Percentiles rank a stretch among this genome's conserved stretches.
Evolutionary conservation across 108 stramenopile genomes (phyloP).

Genomic region (Pseudonitzschia multistriata): DNA sequence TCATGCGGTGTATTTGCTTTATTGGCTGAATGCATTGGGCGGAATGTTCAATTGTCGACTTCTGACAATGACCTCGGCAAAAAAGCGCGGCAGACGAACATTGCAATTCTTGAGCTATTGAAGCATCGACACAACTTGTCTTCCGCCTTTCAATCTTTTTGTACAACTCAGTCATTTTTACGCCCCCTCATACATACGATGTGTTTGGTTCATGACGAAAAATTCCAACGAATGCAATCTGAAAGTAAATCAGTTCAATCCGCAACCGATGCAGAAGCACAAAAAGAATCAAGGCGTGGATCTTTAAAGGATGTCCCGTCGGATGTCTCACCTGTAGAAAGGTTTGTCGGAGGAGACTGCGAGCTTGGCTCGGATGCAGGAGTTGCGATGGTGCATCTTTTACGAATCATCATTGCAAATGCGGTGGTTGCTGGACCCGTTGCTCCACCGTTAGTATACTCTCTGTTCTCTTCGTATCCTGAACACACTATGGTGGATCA

Average conservation of each 20-base stretch:
- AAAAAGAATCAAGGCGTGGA: constrained; percentile 23
- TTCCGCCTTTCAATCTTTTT: constrained; percentile 80
- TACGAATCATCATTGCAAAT: constrained; percentile 66
- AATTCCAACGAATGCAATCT: constrained; percentile 38
- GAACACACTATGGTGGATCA: constrained; percentile 79
- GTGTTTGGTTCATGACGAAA: constrained; percentile 73
- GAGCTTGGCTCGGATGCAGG: constrained; percentile 48
- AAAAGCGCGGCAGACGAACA: constrained; percentile 76
- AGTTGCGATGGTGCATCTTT: constrained; percentile 69
- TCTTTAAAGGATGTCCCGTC: constrained; percentile 32
- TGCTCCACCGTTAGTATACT: constrained; percentile 69
- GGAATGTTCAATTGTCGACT: constrained; percentile 79
- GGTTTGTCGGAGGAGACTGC: constrained; percentile 52
- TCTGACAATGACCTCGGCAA: constrained; percentile 60
- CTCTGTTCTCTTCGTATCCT: constrained; percentile 75
- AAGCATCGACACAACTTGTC: constrained; percentile 72
- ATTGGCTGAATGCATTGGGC: constrained; percentile 83
- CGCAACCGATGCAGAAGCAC: not conserved
- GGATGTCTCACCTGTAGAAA: constrained; percentile 47
- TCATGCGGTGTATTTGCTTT: constrained; percentile 81
- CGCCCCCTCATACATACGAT: constrained; percentile 83
- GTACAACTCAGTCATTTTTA: constrained; percentile 68
- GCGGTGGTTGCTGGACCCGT: constrained; percentile 65
- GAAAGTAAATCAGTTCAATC: constrained; percentile 15
- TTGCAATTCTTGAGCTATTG: constrained; percentile 75